Evolutionary conservation across 1,139 yeast species (phyloP), one percentile per base, ranked within the genome.

Genomic region (Geotrichum cucujoidarum): DNA sequence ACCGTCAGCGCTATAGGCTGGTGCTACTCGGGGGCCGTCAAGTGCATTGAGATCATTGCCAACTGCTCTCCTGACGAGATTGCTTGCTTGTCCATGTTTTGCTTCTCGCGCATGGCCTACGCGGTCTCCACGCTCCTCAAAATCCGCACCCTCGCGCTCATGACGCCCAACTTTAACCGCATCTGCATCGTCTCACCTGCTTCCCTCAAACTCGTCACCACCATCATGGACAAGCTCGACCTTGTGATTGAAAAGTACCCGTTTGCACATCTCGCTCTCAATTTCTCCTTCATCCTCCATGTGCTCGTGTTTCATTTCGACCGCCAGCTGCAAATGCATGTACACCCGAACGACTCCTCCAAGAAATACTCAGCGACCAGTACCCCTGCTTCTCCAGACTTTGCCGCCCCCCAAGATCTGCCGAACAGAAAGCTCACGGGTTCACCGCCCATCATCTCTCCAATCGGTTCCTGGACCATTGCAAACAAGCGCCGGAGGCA

Each of bases 81-180:
- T 35, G 77, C 83, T 0, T 65, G 73, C 3, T 68, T 80, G 44
- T 95, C 95, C 1, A 68, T 83, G 51, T 74, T 80, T 53, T 78
- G 78, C 55, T 76, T 77, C 47, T 74, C 88, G 1, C 69, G 95
- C 56, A 67, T 86, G 47, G 75, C 83, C 41, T 83, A 81, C 60
- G 80, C 86, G 1, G 80, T 81, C 0, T 86, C 88, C 8, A 77
- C 81, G 72, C 66, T 83, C 14, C 66, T 83, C 47, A 72, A 86
- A 53, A 67, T 82, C 43, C 67, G 88, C 31, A 80, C 75, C 56
- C 65, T 80, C 47, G 73, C 76, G 16, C 61, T 81, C 33, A 74
- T 81, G 4, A 68, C 78, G n/a, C 82, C 85, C 1, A 70, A 75
- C 27, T 72, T 76, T 50, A 71, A 60, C 35, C 67, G 61, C 34